Conservation (phyloP, 805 yeast genomes). For the Yamadazyma kitorensis region DNA sequence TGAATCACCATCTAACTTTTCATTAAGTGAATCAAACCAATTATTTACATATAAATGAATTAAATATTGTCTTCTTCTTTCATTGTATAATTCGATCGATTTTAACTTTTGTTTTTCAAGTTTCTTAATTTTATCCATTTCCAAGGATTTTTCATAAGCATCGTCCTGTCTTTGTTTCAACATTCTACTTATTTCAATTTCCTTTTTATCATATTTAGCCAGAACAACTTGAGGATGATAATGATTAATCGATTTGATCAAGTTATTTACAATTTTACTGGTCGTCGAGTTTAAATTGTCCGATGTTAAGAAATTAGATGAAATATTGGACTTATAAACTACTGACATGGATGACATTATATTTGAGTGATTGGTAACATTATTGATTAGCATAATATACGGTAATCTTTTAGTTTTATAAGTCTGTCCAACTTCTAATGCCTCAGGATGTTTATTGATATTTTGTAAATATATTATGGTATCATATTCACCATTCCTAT, state of each 20-base stretch:
- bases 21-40: conserved; percentile 10
- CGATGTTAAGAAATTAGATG: conserved; percentile 15
- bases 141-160: conserved; percentile 39
- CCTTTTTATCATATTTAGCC: conserved; percentile 37
- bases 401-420: conserved; percentile 31
- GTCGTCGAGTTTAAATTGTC: conserved; percentile 13
- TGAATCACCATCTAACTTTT: conserved; percentile 9
- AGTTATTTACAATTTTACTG: conserved; percentile 23
- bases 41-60: conserved; percentile 6
- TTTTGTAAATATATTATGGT: conserved; percentile 29
- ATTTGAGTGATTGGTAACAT: conserved; percentile 33
- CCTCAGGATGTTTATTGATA: conserved; percentile 32
- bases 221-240: conserved; percentile 40
- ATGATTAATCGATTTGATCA: conserved; percentile 23
- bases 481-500: conserved; percentile 28
- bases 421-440: conserved; percentile 33
- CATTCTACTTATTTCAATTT: conserved; percentile 36
- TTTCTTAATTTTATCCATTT: conserved; percentile 54
- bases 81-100: conserved; percentile 13
- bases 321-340: conserved; percentile 29
- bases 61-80: conserved; percentile 8
- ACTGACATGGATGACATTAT: conserved; percentile 40
- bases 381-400: conserved; percentile 36
- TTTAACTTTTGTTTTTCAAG: conserved; percentile 30
- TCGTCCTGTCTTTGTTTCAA: conserved; percentile 42